Evolutionary conservation across 2,329 filamentous ascomycete species (phyloP).

Genomic region (Knufia fluminis): DNA sequence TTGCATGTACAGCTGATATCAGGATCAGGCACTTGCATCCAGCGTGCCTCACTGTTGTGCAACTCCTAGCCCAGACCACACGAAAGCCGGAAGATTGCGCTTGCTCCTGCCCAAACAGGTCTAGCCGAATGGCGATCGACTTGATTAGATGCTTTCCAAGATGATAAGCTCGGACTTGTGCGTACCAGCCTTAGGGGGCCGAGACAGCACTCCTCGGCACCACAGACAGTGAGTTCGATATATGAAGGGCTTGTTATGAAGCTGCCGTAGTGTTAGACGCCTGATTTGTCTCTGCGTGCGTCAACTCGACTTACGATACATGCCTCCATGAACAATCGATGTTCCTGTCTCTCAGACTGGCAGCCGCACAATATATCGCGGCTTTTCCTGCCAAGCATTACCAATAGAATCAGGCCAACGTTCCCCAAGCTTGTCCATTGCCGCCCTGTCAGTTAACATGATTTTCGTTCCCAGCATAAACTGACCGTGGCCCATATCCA

Average conservation of each 20-base stretch:
- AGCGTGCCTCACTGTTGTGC: no score
- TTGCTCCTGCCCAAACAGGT: background rate
- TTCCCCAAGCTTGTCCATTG: constrained; percentile 43
- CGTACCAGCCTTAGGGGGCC: no score
- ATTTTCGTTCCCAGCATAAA: constrained; percentile 52
- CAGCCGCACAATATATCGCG: constrained; percentile 17
- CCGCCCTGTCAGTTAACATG: constrained; percentile 41
- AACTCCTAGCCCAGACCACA: no score
- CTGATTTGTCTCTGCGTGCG: no score
- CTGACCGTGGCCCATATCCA: constrained; percentile 46
- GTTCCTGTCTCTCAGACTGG: constrained; percentile 12
- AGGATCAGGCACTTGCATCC: no score
- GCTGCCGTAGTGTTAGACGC: no score
- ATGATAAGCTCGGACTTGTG: background rate
- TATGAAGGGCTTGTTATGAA: no score
- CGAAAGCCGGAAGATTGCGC: background rate
- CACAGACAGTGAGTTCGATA: no score
- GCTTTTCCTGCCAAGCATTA: constrained; percentile 15
- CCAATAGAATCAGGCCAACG: constrained; percentile 48
- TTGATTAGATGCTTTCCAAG: background rate
- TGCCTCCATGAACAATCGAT: no score
- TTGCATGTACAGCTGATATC: no score
- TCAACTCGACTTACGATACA: no score
- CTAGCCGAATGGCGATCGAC: background rate
- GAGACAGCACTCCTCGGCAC: no score